Conservation (phyloP, 225 moss, liverwort and hornwort genomes). For the Climacium dendroides region DNA sequence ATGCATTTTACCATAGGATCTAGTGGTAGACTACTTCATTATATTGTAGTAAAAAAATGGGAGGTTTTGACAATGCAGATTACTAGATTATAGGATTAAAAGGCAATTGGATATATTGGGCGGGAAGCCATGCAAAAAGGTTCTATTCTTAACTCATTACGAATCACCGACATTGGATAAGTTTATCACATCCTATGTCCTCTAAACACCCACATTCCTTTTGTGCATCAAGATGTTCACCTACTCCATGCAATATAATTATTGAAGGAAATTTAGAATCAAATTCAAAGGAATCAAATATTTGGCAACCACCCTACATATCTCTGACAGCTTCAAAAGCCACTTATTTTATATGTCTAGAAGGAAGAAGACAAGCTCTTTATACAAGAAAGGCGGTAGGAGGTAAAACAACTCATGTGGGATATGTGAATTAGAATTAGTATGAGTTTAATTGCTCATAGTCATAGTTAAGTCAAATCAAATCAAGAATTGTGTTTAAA, state of each 20-base stretch:
- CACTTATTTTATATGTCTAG: fast-evolving
- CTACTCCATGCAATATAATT: background rate
- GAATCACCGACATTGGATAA: background rate
- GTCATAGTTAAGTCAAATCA: background rate
- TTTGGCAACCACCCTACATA: fast-evolving
- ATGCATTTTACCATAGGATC: background rate
- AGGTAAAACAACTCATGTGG: background rate
- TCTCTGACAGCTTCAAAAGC: fast-evolving
- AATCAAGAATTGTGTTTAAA: background rate
- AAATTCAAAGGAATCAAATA: too few species aligned
- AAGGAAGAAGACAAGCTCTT: background rate
- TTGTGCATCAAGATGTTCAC: too few species aligned
- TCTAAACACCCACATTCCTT: fast-evolving
- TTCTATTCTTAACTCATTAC: background rate
- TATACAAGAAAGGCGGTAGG: background rate
- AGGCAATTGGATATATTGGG: background rate
- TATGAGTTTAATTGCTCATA: too few species aligned
- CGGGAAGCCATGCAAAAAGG: too few species aligned
- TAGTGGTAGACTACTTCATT: background rate
- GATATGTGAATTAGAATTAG: background rate
- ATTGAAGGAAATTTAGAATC: fast-evolving
- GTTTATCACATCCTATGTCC: fast-evolving
- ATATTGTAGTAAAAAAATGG: background rate
- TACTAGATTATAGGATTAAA: fast-evolving
- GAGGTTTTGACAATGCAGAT: fast-evolving